Evolutionary conservation across 1,284 basidiomycete genomes (phyloP), one percentile per base, ranked within the genome.

Genomic region (Sporisorium reilianum): DNA sequence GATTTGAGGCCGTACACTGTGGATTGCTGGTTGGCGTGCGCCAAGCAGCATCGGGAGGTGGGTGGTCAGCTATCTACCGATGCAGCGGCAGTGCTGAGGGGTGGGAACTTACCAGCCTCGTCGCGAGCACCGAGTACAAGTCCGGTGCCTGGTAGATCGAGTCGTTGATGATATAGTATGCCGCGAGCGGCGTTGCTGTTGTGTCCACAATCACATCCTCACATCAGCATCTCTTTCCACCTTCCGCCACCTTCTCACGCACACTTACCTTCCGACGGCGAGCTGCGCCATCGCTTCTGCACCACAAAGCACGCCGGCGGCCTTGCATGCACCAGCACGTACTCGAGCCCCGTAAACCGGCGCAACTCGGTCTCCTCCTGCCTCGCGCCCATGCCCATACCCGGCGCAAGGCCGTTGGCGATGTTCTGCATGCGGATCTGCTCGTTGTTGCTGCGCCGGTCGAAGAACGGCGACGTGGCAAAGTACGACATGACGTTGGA

Each of bases 381-480:
- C 8, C 30, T 28, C 2, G 76, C 59, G 6, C 49, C 49, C 41
- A 58, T 61, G 5, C 49, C 49, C 30, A 55, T 57, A 1, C 55
- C 52, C 12, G 36, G 53, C 1, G 34, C 56, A 20, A 52, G 42
- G 10, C 60, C 65, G 44, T 64, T 74, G 48, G 77, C 79, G 22
- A 80, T 73, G 53, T 80, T 82, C 52, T 83, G 81, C 81, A 83
- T 83, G 11, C 81, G 78, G 32, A 83, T 80, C 67, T 81, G 75
- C 66, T 83, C 79, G 42, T 83, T 83, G 52, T 80, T 82, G 65
- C 76, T 77, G 25, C 74, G 61, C 16, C 75, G 64, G 32, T 82
- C 81, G 62, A 78, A 83, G 62, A 83, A 83, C 18, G 79, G 79
- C 18, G 79, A 81, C 26, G 68, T 78, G 36, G 76, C 75, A 51